Conservation (phyloP, 306 rosid species). For the Cyclanthera cordifolia region DNA sequence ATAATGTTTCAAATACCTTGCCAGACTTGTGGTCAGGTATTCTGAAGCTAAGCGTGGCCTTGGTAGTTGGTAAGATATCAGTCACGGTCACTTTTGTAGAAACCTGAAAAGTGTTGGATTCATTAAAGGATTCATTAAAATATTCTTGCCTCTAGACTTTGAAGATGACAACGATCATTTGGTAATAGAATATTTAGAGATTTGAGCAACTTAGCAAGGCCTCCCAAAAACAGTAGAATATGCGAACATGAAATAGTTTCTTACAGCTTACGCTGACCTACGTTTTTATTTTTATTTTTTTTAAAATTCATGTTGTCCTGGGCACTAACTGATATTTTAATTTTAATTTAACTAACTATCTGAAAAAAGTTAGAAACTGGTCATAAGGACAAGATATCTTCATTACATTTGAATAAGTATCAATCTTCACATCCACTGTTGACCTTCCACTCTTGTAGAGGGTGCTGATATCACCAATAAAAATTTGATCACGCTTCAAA, state of each 20-base stretch:
- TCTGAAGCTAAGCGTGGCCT: constrained; percentile 64
- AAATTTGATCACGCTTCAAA: constrained; percentile 67
- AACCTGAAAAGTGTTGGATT: constrained; percentile 33
- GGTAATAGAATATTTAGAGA: background rate
- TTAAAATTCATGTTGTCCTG: too few relatives aligned
- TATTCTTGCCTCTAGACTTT: background rate
- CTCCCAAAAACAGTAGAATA: background rate
- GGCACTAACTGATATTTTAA: too few relatives aligned
- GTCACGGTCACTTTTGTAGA: constrained; percentile 58
- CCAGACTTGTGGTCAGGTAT: constrained; percentile 95
- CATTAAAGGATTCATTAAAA: too few relatives aligned
- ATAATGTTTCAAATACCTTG: constrained; percentile 45
- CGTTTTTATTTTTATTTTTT: too few relatives aligned
- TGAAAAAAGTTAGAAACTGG: background rate
- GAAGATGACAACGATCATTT: background rate
- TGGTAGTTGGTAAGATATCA: constrained; percentile 52
- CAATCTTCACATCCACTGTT: constrained; percentile 72
- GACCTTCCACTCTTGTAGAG: constrained; percentile 67
- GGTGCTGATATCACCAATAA: constrained; percentile 67
- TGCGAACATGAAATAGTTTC: background rate
- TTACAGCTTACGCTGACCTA: background rate
- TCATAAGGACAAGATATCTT: constrained; percentile 1
- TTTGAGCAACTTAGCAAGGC: background rate
- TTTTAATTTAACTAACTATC: too few relatives aligned
- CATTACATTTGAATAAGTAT: constrained; percentile 73